Evolutionary conservation across 116 monocot genomes (phyloP), one percentile per base, ranked within the genome.

Genomic region (Zostera marina): DNA sequence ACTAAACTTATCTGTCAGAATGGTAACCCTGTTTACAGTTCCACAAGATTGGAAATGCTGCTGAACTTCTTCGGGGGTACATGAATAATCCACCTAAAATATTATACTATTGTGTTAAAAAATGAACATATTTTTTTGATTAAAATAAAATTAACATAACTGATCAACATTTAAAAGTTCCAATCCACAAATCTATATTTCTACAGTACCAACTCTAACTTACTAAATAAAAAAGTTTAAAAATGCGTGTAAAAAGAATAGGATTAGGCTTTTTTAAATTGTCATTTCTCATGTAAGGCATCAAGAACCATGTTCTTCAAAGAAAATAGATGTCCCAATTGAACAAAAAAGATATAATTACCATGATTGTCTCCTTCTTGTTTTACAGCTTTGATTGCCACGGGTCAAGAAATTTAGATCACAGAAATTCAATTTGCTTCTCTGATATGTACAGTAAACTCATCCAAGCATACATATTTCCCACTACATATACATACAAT

Each of bases 11-110:
- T 91, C 91, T 2, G 85, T 81, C 42, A 85, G 72, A 59, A 85
- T 91, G 1, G 85, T 91, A 24, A 91, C 91, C 42, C 83, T 75
- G 68, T 92, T 92, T n/a, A 92, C 92, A 1, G 92, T 92, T 64
- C 92, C 92, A 67, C 86, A 86, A 17, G 83, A 71, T 21, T 86
- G 72, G 62, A 92, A 92, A 66, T 92, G 92, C 67, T 86, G 84
- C 70, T 86, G 92, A 54, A 92, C 83, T 74, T 92, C 92, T 54
- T 92, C 92, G 26, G 87, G 92, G 13, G 87, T 83, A 72, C 87
- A 92, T 25, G 87, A 53, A 56, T 92, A 86, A 68, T 92, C 87
- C 53, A 87, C 87, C 82, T 87, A 63, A 42, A 70, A 45, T 44
- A 17, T 12, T 54, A n/a, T 22, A 23, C 7, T 21, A 8, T 42